phyloP scores from a whole-genome alignment of 2,329 filamentous ascomycete genomes.

The Fusarium pseudocircinatum region DNA sequence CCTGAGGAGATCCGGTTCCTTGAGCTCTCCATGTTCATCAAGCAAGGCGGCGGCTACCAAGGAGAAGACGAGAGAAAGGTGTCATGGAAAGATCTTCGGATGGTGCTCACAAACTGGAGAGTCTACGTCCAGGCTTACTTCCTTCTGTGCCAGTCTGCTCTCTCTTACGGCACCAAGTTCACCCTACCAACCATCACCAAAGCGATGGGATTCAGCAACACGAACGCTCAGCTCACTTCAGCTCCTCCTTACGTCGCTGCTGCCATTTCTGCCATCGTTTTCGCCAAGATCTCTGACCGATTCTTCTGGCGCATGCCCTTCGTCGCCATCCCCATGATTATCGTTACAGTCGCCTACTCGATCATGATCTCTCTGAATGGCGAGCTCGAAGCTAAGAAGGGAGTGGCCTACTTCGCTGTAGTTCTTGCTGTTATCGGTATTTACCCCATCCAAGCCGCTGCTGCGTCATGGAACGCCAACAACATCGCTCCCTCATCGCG shows the following conservation, averaged over 20 bases:
- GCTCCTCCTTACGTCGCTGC: conserved; percentile 69
- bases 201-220: conserved; percentile 41
- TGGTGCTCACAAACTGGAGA: conserved; percentile 46
- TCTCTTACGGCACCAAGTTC: conserved; percentile 43
- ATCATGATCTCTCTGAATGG: conserved; percentile 36
- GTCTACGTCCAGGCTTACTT: conserved; percentile 45
- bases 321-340: conserved; percentile 32
- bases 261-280: conserved; percentile 67
- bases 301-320: conserved; percentile 53
- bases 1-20: conserved; percentile 41
- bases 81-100: conserved; percentile 39
- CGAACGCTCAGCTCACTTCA: conserved; percentile 54
- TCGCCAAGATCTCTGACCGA: conserved; percentile 74
- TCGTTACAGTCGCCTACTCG: conserved; percentile 33
- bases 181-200: conserved; percentile 40
- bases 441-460: conserved; percentile 37
- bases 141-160: conserved; percentile 41
- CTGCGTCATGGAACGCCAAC: conserved; percentile 39
- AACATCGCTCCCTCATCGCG: conserved; percentile 36
- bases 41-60: conserved; percentile 43
- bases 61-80: conserved; percentile 26
- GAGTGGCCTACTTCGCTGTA: conserved; percentile 29
- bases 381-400: conserved; percentile 30
- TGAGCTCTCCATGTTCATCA: conserved; percentile 45
- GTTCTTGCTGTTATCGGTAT: conserved; percentile 37